Evolutionary conservation across 2,329 filamentous ascomycete genomes (phyloP).

Genomic region (Calonectria multiphialidica): DNA sequence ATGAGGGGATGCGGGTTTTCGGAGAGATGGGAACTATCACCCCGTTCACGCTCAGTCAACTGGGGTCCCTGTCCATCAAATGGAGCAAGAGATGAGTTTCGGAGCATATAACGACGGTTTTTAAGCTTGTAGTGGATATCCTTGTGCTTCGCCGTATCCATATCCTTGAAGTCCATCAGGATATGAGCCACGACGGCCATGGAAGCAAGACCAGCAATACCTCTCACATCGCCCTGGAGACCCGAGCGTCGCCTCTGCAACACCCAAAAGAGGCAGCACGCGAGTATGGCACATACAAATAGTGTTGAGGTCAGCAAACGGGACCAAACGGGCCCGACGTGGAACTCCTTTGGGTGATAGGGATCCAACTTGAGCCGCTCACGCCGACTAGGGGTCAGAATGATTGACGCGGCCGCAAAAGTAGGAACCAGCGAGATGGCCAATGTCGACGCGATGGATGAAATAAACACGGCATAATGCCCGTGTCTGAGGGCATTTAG

Average conservation of each 20-base stretch:
- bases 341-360: constrained; percentile 63
- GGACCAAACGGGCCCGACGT: constrained; percentile 70
- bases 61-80: constrained; percentile 63
- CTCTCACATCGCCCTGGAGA: constrained; percentile 75
- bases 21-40: constrained; percentile 62
- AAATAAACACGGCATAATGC: constrained; percentile 77
- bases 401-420: constrained; percentile 72
- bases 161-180: constrained; percentile 78
- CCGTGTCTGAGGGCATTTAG: constrained; percentile 70
- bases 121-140: constrained; percentile 78
- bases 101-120: constrained; percentile 74
- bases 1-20: constrained; percentile 78
- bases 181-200: constrained; percentile 83
- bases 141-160: constrained; percentile 75
- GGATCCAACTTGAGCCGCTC: constrained; percentile 56
- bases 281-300: constrained; percentile 68
- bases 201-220: constrained; percentile 79
- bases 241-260: constrained; percentile 74
- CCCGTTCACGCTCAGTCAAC: constrained; percentile 58
- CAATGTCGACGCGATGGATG: constrained; percentile 73
- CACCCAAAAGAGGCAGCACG: constrained; percentile 69
- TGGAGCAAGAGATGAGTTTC: constrained; percentile 78
- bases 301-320: constrained; percentile 70
- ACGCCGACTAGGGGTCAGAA: constrained; percentile 65
- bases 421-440: constrained; percentile 78